A percentile compares a stretch with the other conserved stretches of the same genome.
phyloP scores from a whole-genome alignment of 2,329 filamentous ascomycete genomes.

The Sporothrix humicola region DNA sequence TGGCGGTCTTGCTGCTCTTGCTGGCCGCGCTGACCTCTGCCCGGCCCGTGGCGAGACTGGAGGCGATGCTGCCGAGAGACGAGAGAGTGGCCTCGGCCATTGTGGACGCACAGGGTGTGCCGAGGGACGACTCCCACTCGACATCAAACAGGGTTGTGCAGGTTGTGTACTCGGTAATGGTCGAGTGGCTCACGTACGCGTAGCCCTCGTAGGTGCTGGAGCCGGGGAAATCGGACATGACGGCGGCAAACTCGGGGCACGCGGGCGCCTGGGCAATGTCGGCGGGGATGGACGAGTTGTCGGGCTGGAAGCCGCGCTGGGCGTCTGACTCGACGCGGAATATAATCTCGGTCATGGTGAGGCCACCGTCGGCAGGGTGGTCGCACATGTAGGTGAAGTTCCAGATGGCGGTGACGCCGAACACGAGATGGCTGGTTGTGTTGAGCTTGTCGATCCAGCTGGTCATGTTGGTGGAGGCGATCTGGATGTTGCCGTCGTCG shows the following conservation, averaged over 20 bases:
- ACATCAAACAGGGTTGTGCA: neutral
- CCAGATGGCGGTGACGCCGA: neutral
- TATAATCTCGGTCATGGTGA: neutral
- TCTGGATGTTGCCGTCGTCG: conserved; percentile 8
- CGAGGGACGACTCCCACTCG: neutral
- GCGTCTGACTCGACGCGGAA: conserved; percentile 19
- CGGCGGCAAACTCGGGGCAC: conserved; percentile 30
- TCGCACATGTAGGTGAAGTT: conserved; percentile 20
- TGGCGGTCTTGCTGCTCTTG: neutral
- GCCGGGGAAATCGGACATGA: neutral
- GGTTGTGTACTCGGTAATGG: conserved; percentile 9
- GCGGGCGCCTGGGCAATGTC: conserved; percentile 25
- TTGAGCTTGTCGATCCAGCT: conserved; percentile 12
- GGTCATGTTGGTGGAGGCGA: conserved; percentile 31
- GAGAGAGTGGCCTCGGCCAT: conserved; percentile 21
- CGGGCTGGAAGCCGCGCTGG: neutral
- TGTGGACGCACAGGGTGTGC: conserved; percentile 25
- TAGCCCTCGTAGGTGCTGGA: neutral
- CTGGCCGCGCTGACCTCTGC: neutral
- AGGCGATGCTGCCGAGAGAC: conserved; percentile 27
- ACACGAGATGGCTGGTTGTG: conserved; percentile 10
- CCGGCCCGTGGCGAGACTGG: conserved; percentile 23
- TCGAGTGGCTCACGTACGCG: neutral
- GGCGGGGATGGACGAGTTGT: conserved; percentile 17
- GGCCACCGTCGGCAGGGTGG: neutral